A percentile compares a stretch with the other conserved stretches of the same genome.
These are phyloP conservation scores for Corchorus capsularis DNA, from an alignment of 345 rosid species.

Conservation along the genomic window DNA sequence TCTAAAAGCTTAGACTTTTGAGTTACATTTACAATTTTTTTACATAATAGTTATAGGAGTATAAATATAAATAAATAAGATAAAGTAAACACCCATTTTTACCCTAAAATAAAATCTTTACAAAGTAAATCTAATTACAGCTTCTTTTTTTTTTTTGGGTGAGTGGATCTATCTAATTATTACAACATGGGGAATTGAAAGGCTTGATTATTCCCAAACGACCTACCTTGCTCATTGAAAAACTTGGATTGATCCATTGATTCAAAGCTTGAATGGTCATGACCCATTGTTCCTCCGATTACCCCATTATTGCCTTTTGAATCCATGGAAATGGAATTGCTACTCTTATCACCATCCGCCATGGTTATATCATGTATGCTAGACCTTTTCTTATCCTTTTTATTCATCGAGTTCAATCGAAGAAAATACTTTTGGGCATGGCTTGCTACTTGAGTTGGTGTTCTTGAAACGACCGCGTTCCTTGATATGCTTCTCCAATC, in stretches of 20 bases:
- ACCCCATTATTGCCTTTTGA: neutral
- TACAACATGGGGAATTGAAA: neutral
- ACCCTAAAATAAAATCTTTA: too few relatives aligned
- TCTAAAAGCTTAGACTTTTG: too few relatives aligned
- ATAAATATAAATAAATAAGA: too few relatives aligned
- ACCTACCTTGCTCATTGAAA: neutral
- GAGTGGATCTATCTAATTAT: too few relatives aligned
- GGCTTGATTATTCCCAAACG: neutral
- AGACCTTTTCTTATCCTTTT: conserved; percentile 76
- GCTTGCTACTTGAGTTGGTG: conserved; percentile 90
- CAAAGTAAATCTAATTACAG: too few relatives aligned
- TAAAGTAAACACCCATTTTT: too few relatives aligned
- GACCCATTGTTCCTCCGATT: neutral
- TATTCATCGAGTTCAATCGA: conserved; percentile 49
- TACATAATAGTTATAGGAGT: too few relatives aligned
- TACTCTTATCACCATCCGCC: conserved; percentile 12
- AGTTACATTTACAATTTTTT: too few relatives aligned
- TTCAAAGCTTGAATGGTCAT: neutral
- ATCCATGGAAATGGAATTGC: neutral
- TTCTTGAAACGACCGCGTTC: conserved; percentile 76
- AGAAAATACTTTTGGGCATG: conserved; percentile 92
- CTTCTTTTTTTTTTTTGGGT: neutral
- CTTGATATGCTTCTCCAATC: conserved; percentile 95
- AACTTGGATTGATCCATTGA: conserved; percentile 1
- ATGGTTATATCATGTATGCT: conserved; percentile 86